A percentile compares a stretch with the other conserved stretches of the same genome.
Evolutionary conservation across 768 basidiomycete species (phyloP).

Genomic region (Suillus cothurnatus): DNA sequence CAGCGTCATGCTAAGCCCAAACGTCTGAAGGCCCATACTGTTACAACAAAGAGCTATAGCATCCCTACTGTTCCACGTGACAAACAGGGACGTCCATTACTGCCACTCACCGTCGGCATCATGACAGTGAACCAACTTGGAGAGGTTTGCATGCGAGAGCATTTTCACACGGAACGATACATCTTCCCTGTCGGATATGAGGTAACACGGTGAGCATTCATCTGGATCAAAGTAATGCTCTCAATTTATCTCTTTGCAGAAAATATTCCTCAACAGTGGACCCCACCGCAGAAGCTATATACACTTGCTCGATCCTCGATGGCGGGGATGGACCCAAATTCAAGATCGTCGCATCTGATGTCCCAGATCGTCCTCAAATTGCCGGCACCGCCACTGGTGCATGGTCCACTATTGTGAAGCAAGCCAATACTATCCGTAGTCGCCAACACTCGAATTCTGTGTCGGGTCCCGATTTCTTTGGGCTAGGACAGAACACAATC

Average conservation of each 20-base stretch:
- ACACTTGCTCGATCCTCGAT: constrained; percentile 82
- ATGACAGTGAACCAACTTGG: constrained; percentile 82
- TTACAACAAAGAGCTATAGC: constrained; percentile 73
- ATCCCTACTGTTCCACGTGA: constrained; percentile 83
- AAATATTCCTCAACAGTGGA: constrained; percentile 80
- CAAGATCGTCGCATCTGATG: constrained; percentile 76
- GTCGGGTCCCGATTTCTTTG: constrained; percentile 88
- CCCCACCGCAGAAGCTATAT: constrained; percentile 65
- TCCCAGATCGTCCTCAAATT: constrained; percentile 68
- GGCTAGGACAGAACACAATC: constrained; percentile 84
- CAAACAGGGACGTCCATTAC: constrained; percentile 64
- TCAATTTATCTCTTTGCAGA: constrained; percentile 38
- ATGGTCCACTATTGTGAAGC: constrained; percentile 82
- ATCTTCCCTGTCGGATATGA: constrained; percentile 90
- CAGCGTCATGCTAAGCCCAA: constrained; percentile 67
- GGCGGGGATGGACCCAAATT: constrained; percentile 87
- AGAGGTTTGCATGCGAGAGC: constrained; percentile 77
- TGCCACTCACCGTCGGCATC: constrained; percentile 84
- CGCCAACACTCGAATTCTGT: constrained; percentile 86
- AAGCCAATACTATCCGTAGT: constrained; percentile 79
- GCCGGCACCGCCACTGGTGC: constrained; percentile 89
- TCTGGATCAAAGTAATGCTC: background rate
- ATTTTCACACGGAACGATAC: constrained; percentile 86
- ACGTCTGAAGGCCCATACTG: constrained; percentile 77
- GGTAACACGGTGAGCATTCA: constrained; percentile 61